Evolutionary conservation across 768 basidiomycete genomes (phyloP).

Genomic region (Amyloporia xantha): DNA sequence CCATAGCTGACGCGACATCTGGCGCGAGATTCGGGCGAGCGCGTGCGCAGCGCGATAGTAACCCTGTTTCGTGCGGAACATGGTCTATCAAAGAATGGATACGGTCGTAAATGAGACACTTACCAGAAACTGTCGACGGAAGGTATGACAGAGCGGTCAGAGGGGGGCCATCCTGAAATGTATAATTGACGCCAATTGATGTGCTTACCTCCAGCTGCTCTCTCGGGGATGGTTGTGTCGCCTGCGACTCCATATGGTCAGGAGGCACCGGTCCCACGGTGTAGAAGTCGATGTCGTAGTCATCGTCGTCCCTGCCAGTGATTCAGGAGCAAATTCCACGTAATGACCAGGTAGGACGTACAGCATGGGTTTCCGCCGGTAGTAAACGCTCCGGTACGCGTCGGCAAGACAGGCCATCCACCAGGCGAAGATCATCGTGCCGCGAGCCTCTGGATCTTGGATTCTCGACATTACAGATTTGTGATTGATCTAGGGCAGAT

Average conservation of each 20-base stretch:
- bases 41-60: slow-evolving; percentile 82
- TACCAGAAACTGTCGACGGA: slow-evolving; percentile 55
- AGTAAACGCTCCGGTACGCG: slow-evolving; percentile 77
- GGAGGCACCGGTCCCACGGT: slow-evolving; percentile 55
- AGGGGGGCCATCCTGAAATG: too few species aligned
- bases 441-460: slow-evolving; percentile 65
- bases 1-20: slow-evolving; percentile 79
- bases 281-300: slow-evolving; percentile 88
- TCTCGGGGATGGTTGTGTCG: slow-evolving; percentile 52
- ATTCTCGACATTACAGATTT: slow-evolving; percentile 72
- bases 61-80: slow-evolving; percentile 38
- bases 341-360: slow-evolving; percentile 25
- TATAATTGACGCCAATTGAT: not conserved
- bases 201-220: slow-evolving; percentile 69
- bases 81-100: not conserved
- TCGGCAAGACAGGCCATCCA: slow-evolving; percentile 89
- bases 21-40: slow-evolving; percentile 74
- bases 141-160: not conserved
- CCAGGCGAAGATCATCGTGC: slow-evolving; percentile 89
- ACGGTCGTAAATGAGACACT: slow-evolving; percentile 21
- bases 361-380: slow-evolving; percentile 78
- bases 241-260: slow-evolving; percentile 22
- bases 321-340: slow-evolving; percentile 30
- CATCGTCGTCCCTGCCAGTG: slow-evolving; percentile 59
- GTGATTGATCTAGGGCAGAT: slow-evolving; percentile 63